Evolutionary conservation across 805 yeast species (phyloP), one percentile per base, ranked within the genome.

Genomic region (Zygosaccharomyces rouxii): DNA sequence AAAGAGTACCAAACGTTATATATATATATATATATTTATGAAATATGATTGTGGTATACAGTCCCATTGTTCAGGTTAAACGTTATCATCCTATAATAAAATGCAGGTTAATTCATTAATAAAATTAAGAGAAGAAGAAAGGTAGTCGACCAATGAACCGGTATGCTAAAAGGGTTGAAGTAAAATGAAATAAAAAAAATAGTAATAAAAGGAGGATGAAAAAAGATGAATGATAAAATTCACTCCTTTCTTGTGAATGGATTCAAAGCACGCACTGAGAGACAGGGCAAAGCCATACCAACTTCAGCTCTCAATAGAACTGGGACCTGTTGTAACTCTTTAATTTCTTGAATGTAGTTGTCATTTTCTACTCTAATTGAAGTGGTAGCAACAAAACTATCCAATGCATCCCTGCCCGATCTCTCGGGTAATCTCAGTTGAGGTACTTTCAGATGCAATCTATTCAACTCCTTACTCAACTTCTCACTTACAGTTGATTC

Each of bases 241-340:
- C 28, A 54, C 22, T 52, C 60, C 46, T 55, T 60, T 35, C 48
- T 60, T 25, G 60, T 71, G 64, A 90, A 92, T 28, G 99, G 99
- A 60, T 92, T 92, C 62, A 90, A 73, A 6, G 92, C 86, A 59
- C 96, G 79, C 13, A 94, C 96, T 3, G 97, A 88, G 58, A 92
- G 76, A 66, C 97, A 92, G 14, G 99, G 99, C 46, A 92, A 74
- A 2, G 97, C 92, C 90, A 89, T 89, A 44, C 97, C 97, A 45
- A 89, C 80, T 65, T 90, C 98, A 0, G 97, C 89, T 59, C 97
- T 76, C 54, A 94, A 73, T 52, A 92, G 72, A 28, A 92, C 81
- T 7, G 98, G 98, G 42, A 92, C 84, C 57, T 81, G 83, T 43
- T 77, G 77, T 59, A 90, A 71, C 59, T 87, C 92, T 53, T 78